These are phyloP conservation scores for Exophiala sp. DNA, from an alignment of 2,329 filamentous ascomycete species.

Conservation along the genomic window DNA sequence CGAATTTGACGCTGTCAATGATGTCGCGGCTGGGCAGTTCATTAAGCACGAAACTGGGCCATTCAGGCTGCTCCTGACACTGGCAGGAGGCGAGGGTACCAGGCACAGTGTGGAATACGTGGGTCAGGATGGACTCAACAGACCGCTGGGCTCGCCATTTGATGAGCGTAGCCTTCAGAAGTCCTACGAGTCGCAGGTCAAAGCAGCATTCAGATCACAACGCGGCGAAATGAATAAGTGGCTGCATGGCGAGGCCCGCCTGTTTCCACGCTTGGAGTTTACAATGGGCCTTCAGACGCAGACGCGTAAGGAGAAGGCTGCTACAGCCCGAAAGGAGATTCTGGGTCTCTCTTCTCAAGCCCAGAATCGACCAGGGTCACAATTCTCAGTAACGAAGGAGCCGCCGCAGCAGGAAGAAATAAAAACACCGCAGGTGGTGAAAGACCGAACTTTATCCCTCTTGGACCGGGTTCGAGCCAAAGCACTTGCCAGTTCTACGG, in stretches of 20 bases:
- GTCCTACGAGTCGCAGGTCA: constrained; percentile 46
- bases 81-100: constrained; percentile 36
- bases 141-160: constrained; percentile 23
- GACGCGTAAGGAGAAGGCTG: constrained; percentile 22
- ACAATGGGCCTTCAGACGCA: constrained; percentile 23
- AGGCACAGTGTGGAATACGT: constrained; percentile 24
- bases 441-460: constrained; percentile 45
- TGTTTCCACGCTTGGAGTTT: constrained; percentile 35
- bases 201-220: constrained; percentile 39
- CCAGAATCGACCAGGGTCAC: constrained; percentile 10
- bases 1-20: constrained; percentile 27
- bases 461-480: constrained; percentile 71
- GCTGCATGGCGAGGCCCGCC: constrained; percentile 31
- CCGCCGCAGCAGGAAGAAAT: not conserved
- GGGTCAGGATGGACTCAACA: not conserved
- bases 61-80: constrained; percentile 39
- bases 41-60: constrained; percentile 28
- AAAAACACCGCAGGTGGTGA: constrained; percentile 29
- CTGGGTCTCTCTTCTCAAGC: constrained; percentile 12
- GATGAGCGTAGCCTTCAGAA: constrained; percentile 46
- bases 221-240: constrained; percentile 33
- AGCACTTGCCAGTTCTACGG: constrained; percentile 48
- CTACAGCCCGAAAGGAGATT: constrained; percentile 21
- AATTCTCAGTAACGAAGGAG: constrained; percentile 9
- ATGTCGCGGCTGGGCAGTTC: constrained; percentile 3